Conservation (phyloP, 2,329 filamentous ascomycete genomes). For the Xylariales sp. region DNA sequence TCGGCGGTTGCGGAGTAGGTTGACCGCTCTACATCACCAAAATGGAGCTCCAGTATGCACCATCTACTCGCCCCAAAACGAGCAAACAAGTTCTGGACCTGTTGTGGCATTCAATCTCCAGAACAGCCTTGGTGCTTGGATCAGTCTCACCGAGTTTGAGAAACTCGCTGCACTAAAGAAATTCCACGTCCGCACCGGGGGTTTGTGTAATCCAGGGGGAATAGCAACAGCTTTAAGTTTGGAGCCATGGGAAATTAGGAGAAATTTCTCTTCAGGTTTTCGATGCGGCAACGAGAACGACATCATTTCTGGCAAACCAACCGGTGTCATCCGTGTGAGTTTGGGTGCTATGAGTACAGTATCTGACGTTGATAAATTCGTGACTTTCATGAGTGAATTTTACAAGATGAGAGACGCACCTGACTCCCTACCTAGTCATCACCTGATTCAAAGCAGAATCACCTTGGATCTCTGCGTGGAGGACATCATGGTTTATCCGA, state of each 20-base stretch:
- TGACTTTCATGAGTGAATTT: constrained; percentile 69
- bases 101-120: constrained; percentile 79
- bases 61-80: constrained; percentile 59
- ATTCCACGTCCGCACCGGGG: constrained; percentile 83
- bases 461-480: constrained; percentile 47
- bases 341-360: constrained; percentile 85
- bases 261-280: constrained; percentile 80
- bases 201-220: constrained; percentile 88
- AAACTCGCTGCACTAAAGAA: constrained; percentile 74
- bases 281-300: constrained; percentile 82
- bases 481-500: constrained; percentile 73
- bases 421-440: neutral
- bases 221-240: constrained; percentile 69
- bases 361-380: constrained; percentile 66
- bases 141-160: constrained; percentile 80
- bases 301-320: constrained; percentile 77
- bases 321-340: constrained; percentile 79
- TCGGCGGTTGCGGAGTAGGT: constrained; percentile 49
- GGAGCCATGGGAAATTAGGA: constrained; percentile 74
- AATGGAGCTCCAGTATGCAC: constrained; percentile 64
- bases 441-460: neutral
- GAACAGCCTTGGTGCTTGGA: constrained; percentile 65
- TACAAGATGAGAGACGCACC: constrained; percentile 36
- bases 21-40: constrained; percentile 59
- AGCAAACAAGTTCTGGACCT: constrained; percentile 44